Base-by-base conservation (phyloP, 2,329 filamentous ascomycete species). In the Atkinsonella hypoxylon region DNA sequence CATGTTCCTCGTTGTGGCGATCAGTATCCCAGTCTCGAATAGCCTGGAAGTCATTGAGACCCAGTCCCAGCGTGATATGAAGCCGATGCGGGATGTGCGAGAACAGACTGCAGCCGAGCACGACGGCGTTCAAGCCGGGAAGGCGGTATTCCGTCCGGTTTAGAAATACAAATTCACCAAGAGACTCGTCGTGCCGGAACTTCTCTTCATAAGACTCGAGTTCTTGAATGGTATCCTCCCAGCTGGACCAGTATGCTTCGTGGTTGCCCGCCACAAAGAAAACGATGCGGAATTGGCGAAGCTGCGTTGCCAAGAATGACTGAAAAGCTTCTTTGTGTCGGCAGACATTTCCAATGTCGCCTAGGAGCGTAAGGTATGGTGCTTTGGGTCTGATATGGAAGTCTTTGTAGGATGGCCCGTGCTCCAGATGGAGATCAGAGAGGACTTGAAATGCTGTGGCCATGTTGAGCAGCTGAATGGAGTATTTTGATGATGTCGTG, bases 381-480 rank as follows among this genome's bases (percentile, higher is more conserved):
- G 76, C 72, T 48, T 62, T 65, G 1, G 73, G 70, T 0, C 57
- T 48, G 20, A 80, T 72, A 2, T 73, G 58, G 56, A 75, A 81
- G 26, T 63, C 20, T 32, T 76, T 70, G 59, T 81, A 82, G n/a
- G 65, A 62, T 42, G 67, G 64, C 0, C 71, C 68, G 8, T 59
- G 57, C 57, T 82, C 77, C 7, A 82, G 67, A 53, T 82, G 78
- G 3, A 82, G 66, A 60, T 82, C 77, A 0, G 77, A 79, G n/a
- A 80, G 51, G 42, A 81, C 48, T 30, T 32, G 22, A 30, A 45
- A 18, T 17, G 39, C 17, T 3, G 39, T 17, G 5, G 39, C 9
- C 39, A 41, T 41, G 18, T 22, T 41, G 2, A 41, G 10, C 10
- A 17, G 11, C 5, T 22, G 40, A 22, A 7, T 6, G 40, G 4